Evolutionary conservation across 257 asterid genomes (phyloP).

Genomic region (Plectranthus barbatus): DNA sequence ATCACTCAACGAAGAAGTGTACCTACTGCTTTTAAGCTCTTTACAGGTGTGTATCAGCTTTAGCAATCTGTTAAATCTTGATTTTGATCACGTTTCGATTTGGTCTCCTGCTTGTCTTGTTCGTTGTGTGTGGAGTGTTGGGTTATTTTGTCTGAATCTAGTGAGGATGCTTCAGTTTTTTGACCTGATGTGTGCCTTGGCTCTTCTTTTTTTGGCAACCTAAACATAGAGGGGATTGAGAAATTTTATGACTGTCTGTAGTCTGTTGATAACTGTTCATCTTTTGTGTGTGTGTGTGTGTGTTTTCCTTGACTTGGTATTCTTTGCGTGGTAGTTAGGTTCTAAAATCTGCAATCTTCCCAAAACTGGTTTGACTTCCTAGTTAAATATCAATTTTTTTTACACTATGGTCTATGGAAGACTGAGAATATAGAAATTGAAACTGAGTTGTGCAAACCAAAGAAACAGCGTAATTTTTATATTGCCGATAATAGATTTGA

Average conservation of each 20-base stretch:
- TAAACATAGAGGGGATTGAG: constrained; percentile 8
- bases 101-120: constrained; percentile 5
- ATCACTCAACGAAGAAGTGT: constrained; percentile 93
- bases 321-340: constrained; percentile 4
- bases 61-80: neutral
- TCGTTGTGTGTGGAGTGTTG: constrained; percentile 11
- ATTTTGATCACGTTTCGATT: constrained; percentile 7
- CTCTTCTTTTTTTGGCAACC: constrained; percentile 5
- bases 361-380: neutral
- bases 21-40: constrained; percentile 90
- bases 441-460: neutral
- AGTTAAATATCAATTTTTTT: neutral
- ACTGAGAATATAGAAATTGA: neutral
- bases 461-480: neutral
- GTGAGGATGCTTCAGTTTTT: constrained; percentile 11
- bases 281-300: neutral
- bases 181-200: constrained; percentile 13
- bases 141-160: constrained; percentile 14
- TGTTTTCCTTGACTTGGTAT: neutral
- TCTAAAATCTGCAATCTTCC: neutral
- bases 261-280: constrained; percentile 10
- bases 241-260: constrained; percentile 8
- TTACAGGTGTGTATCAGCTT: constrained; percentile 57
- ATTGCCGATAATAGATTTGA: neutral
- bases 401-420: neutral